phyloP scores from a whole-genome alignment of 2,329 filamentous ascomycete genomes.

The Corniculantispora saksenae region DNA sequence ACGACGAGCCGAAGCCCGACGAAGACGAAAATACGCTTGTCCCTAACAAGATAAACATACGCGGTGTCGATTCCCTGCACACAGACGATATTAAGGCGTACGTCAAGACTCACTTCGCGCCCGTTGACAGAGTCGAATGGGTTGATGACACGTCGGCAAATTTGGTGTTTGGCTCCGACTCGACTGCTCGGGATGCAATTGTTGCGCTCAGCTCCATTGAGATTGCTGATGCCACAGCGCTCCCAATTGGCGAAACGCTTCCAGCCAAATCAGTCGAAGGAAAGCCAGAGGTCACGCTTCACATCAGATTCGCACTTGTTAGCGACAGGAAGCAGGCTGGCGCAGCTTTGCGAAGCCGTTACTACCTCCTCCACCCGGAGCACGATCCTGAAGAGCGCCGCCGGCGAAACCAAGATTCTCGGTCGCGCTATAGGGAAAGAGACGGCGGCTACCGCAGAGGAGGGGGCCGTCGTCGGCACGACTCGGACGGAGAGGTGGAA shows the following conservation, averaged over 20 bases:
- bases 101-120: slow-evolving; percentile 65
- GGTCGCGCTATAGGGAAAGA: slow-evolving; percentile 65
- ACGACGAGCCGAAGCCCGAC: slow-evolving; percentile 31
- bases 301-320: slow-evolving; percentile 70
- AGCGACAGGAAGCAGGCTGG: slow-evolving; percentile 79
- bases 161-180: slow-evolving; percentile 67
- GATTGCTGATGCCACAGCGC: slow-evolving; percentile 53
- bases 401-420: slow-evolving; percentile 56
- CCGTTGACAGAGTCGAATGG: slow-evolving; percentile 76
- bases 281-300: slow-evolving; percentile 68
- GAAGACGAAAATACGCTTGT: slow-evolving; percentile 30
- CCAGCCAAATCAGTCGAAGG: slow-evolving; percentile 68
- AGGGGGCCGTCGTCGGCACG: slow-evolving; percentile 46
- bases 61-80: slow-evolving; percentile 78
- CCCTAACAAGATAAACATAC: slow-evolving; percentile 73
- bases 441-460: slow-evolving; percentile 39
- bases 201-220: slow-evolving; percentile 53
- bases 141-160: slow-evolving; percentile 93
- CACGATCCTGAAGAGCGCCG: slow-evolving; percentile 77
- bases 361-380: slow-evolving; percentile 90
- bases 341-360: slow-evolving; percentile 79
- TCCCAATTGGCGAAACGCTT: slow-evolving; percentile 64
- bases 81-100: slow-evolving; percentile 79
- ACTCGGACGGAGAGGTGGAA: slow-evolving; percentile 51
- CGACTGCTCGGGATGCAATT: slow-evolving; percentile 55